phyloP scores from a whole-genome alignment of 495 filamentous ascomycete species.

The Penicillium paxilli region DNA sequence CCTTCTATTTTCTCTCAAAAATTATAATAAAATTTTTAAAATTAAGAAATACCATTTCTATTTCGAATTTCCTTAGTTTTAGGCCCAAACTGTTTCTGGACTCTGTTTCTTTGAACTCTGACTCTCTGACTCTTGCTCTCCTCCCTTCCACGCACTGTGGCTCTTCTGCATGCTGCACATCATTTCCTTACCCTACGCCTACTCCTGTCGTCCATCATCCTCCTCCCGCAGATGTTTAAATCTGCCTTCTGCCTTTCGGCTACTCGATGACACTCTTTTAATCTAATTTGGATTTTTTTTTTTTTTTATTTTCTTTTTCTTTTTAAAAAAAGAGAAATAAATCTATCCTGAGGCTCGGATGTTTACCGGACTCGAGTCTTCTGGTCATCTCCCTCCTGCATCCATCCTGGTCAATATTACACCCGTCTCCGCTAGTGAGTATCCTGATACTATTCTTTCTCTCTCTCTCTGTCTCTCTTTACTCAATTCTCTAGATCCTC shows the following conservation, averaged over 20 bases:
- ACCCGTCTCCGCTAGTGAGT: conserved; percentile 43
- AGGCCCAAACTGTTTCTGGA: no score
- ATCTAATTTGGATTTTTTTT: no score
- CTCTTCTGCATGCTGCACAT: conserved; percentile 37
- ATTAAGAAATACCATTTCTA: no score
- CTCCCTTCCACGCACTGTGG: conserved; percentile 5
- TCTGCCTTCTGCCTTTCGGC: conserved; percentile 14
- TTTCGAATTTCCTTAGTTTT: no score
- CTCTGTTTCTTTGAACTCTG: conserved; percentile 8
- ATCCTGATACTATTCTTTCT: conserved; percentile 27
- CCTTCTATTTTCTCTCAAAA: not conserved
- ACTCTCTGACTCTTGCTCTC: no score
- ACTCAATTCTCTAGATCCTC: not conserved
- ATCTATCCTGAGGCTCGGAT: conserved; percentile 17
- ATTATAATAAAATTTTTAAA: no score
- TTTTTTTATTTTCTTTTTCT: no score
- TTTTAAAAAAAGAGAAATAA: no score
- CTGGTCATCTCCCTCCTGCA: conserved; percentile 34
- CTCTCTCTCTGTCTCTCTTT: no score
- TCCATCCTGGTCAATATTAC: conserved; percentile 46
- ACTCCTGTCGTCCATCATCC: not conserved
- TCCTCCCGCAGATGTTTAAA: conserved; percentile 12
- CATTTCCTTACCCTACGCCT: conserved; percentile 19
- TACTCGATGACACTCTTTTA: conserved; percentile 13
- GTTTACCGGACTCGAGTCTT: conserved; percentile 19